Percentiles rank a stretch among this genome's conserved stretches.
Evolutionary conservation across 306 rosid species (phyloP).

Genomic region (Quercus suber): DNA sequence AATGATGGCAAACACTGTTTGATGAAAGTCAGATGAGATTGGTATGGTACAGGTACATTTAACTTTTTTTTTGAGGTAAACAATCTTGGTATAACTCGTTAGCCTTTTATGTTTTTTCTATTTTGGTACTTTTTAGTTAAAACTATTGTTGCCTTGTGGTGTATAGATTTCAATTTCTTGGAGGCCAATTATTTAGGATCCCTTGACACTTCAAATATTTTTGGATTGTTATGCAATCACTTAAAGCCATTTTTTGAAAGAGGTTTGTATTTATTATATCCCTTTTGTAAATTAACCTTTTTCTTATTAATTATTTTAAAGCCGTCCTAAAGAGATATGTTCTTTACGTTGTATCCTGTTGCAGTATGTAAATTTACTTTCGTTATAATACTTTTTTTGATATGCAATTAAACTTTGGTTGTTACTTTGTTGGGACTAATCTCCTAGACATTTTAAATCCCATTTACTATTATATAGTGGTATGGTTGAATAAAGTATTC

Average conservation of each 20-base stretch:
- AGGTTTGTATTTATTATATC: constrained; percentile 32
- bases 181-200: constrained; percentile 39
- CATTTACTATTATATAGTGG: no score
- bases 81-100: neutral
- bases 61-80: neutral
- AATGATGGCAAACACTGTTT: constrained; percentile 36
- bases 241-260: constrained; percentile 32
- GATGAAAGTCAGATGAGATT: constrained; percentile 54
- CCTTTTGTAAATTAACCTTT: neutral
- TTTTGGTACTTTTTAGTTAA: constrained; percentile 16
- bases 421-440: no score
- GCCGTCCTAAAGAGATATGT: neutral
- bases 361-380: no score
- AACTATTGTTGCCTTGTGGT: constrained; percentile 2
- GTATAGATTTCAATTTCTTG: constrained; percentile 38
- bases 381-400: no score
- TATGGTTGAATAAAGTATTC: no score
- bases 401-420: no score
- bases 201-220: constrained; percentile 42
- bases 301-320: neutral
- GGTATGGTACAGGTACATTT: constrained; percentile 43
- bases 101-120: constrained; percentile 7
- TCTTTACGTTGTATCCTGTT: no score
- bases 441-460: no score
- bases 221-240: constrained; percentile 48